Percentiles rank a stretch among this genome's conserved stretches.
phyloP scores from a whole-genome alignment of 345 rosid species.

The Heritiera fomes region DNA sequence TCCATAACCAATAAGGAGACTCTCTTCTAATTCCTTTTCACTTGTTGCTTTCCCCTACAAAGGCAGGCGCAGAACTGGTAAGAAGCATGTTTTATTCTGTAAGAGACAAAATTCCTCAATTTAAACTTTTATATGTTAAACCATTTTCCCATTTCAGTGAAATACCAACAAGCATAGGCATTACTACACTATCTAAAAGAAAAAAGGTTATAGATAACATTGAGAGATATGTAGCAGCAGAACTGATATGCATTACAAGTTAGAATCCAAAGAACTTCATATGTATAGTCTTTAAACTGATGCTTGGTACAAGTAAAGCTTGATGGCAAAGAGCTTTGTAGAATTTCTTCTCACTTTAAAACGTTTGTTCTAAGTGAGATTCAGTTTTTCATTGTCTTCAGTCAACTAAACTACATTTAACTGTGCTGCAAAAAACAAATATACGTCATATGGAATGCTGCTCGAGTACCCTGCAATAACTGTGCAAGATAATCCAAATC shows the following conservation, averaged over 20 bases:
- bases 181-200: not conserved
- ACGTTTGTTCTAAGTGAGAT: too few species aligned
- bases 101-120: not conserved
- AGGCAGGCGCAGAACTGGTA: constrained; percentile 7
- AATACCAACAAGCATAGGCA: not conserved
- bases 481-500: not conserved
- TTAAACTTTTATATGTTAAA: not conserved
- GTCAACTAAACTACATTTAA: not conserved
- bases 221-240: not conserved
- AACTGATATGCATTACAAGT: not conserved
- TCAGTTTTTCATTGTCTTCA: too few species aligned
- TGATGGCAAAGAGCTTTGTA: not conserved
- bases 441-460: too few species aligned
- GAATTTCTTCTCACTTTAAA: not conserved
- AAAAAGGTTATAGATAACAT: not conserved
- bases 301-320: too few species aligned
- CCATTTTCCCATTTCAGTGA: not conserved
- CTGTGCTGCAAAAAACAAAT: too few species aligned
- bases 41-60: not conserved
- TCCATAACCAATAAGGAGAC: constrained; percentile 32
- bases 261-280: not conserved
- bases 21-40: not conserved
- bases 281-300: not conserved
- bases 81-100: not conserved
- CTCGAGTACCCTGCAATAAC: not conserved